Percentiles rank a stretch among this genome's conserved stretches.
Evolutionary conservation across 768 basidiomycete species (phyloP).

Genomic region (Russula olivacea): DNA sequence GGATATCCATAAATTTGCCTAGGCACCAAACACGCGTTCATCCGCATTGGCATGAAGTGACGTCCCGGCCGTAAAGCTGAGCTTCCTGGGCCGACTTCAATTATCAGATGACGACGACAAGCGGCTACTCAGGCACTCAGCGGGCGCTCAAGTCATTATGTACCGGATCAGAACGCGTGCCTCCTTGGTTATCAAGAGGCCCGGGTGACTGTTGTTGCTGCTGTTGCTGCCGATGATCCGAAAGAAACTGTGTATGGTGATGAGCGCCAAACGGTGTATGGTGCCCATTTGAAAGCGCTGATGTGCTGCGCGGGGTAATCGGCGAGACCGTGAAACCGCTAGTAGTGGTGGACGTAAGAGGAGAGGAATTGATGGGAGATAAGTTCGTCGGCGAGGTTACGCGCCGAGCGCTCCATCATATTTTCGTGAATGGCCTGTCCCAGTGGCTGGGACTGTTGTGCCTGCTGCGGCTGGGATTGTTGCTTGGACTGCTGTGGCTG

Average conservation of each 20-base stretch:
- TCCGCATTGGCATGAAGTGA: constrained; percentile 35
- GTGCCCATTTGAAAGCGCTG: constrained; percentile 37
- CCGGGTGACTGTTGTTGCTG: constrained; percentile 29
- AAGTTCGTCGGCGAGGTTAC: constrained; percentile 62
- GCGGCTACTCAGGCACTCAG: constrained; percentile 37
- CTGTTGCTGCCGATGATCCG: constrained; percentile 27
- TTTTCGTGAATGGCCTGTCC: constrained; percentile 27
- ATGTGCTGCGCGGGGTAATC: constrained; percentile 57
- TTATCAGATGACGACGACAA: constrained; percentile 48
- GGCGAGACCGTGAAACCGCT: constrained; percentile 35
- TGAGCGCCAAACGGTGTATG: constrained; percentile 41
- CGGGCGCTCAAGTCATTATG: constrained; percentile 31
- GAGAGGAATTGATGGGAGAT: constrained; percentile 53
- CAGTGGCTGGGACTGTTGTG: constrained; percentile 12
- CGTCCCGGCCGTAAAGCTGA: constrained; percentile 50
- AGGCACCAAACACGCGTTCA: constrained; percentile 33
- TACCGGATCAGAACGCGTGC: constrained; percentile 29
- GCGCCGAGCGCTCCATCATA: constrained; percentile 34
- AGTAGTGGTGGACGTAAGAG: constrained; percentile 34
- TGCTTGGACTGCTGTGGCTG: constrained; percentile 24
- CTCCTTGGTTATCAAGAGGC: constrained; percentile 30
- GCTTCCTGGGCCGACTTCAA: constrained; percentile 58
- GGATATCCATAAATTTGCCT: constrained; percentile 33
- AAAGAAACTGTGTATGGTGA: constrained; percentile 38
- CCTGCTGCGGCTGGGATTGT: constrained; percentile 20